These are phyloP conservation scores for Saccharomycopsis babjevae DNA, from an alignment of 805 yeast species.

Conservation along the genomic window DNA sequence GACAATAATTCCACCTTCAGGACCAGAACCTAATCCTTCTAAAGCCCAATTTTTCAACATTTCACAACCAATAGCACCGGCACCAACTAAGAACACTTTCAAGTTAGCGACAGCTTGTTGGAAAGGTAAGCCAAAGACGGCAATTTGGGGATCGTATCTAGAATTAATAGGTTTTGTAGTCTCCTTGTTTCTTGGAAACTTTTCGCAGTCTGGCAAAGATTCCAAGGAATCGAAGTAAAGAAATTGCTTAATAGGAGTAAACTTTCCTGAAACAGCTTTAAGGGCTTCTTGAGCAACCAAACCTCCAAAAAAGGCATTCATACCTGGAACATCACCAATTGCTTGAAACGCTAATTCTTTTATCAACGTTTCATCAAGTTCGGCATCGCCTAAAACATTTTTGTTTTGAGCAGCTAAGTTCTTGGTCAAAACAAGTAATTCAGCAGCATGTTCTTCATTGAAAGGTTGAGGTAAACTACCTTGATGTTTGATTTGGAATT, in stretches of 20 bases:
- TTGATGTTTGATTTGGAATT: constrained; percentile 52
- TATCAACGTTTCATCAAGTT: constrained; percentile 54
- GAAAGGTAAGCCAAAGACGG: constrained; percentile 78
- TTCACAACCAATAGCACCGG: constrained; percentile 99
- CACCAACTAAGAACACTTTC: constrained; percentile 84
- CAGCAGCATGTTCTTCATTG: constrained; percentile 63
- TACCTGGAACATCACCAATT: constrained; percentile 83
- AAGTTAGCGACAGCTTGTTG: constrained; percentile 66
- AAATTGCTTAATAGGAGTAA: constrained; percentile 86
- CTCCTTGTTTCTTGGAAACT: constrained; percentile 54
- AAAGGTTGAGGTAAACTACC: constrained; percentile 69
- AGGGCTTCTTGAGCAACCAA: constrained; percentile 92
- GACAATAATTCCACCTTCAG: constrained; percentile 69
- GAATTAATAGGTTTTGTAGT: constrained; percentile 67
- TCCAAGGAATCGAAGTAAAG: constrained; percentile 91
- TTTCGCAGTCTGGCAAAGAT: constrained; percentile 58
- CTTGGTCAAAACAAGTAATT: constrained; percentile 48
- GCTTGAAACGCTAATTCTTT: constrained; percentile 75
- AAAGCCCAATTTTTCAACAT: constrained; percentile 97
- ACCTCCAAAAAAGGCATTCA: constrained; percentile 88
- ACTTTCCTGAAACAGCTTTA: constrained; percentile 92
- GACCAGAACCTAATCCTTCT: constrained; percentile 91
- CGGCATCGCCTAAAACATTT: constrained; percentile 36
- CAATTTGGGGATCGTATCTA: constrained; percentile 91
- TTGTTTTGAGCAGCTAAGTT: constrained; percentile 52